phyloP scores from a whole-genome alignment of 2,329 filamentous ascomycete species.

The Tolypocladium inflatum region DNA sequence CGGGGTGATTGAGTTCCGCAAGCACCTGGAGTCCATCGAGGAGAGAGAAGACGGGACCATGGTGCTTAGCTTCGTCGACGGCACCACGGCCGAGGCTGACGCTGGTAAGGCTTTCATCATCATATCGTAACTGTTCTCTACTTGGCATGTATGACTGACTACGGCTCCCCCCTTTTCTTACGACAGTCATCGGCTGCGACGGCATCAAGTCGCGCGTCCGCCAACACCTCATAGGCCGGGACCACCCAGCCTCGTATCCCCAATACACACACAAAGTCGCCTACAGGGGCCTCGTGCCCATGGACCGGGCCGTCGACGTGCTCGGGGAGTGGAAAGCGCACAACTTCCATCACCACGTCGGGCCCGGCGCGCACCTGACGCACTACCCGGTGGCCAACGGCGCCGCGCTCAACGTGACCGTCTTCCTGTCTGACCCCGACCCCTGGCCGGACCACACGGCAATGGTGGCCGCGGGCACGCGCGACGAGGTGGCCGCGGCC shows the following conservation, averaged over 20 bases:
- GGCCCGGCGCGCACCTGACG: not conserved
- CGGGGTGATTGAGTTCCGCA: constrained; percentile 21
- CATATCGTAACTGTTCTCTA: too few relatives aligned
- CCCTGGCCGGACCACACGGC: not conserved
- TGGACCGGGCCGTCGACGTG: constrained; percentile 40
- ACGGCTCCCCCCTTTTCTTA: too few relatives aligned
- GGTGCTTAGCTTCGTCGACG: constrained; percentile 26
- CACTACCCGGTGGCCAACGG: not conserved
- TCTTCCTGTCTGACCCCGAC: not conserved
- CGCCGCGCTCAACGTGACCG: not conserved
- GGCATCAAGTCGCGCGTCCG: constrained; percentile 51
- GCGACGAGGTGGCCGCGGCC: not conserved
- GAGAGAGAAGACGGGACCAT: constrained; percentile 12
- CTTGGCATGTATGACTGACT: too few relatives aligned
- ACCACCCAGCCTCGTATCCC: constrained; percentile 25
- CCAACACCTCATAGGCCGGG: constrained; percentile 34
- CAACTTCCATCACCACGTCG: constrained; percentile 7
- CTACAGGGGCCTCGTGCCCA: constrained; percentile 37
- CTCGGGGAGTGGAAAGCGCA: constrained; percentile 29
- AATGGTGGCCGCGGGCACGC: not conserved
- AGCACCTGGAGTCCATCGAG: constrained; percentile 22
- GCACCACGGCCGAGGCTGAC: constrained; percentile 22
- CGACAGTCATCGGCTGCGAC: constrained; percentile 46
- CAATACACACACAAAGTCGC: constrained; percentile 47
- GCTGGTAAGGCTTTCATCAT: not conserved